These are phyloP conservation scores for Immersiporthe knoxdaviesiana DNA, from an alignment of 2,329 filamentous ascomycete genomes.

Conservation along the genomic window DNA sequence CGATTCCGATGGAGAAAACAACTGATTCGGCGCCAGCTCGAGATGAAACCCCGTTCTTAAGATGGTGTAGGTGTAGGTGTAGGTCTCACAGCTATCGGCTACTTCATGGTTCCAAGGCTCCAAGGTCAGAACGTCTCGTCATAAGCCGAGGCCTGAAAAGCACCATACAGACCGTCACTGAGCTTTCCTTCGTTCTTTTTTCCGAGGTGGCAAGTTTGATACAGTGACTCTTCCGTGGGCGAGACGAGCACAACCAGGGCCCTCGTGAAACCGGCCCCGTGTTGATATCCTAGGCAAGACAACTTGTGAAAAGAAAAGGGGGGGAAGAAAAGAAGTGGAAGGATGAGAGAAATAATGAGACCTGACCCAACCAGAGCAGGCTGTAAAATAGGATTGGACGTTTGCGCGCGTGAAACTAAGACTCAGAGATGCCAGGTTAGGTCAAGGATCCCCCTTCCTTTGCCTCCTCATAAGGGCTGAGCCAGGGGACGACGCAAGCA, in stretches of 20 bases:
- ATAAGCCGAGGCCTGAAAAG: background rate
- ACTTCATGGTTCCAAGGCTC: conserved; percentile 7
- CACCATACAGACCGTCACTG: background rate
- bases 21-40: background rate
- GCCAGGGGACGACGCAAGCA: conserved; percentile 2
- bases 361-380: background rate
- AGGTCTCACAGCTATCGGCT: conserved; percentile 11
- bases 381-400: conserved; percentile 5
- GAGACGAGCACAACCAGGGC: background rate
- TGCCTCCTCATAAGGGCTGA: background rate
- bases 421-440: background rate
- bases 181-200: background rate
- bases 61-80: background rate
- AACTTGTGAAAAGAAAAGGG: background rate
- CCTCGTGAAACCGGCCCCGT: background rate
- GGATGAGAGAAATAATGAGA: background rate
- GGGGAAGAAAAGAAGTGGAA: background rate
- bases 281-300: background rate
- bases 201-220: background rate
- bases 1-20: background rate
- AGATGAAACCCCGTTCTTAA: background rate
- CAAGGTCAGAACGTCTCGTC: background rate
- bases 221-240: background rate
- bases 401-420: background rate
- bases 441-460: background rate